Conservation (phyloP, 352 stramenopile genomes). For the Phytophthora pistaciae region DNA sequence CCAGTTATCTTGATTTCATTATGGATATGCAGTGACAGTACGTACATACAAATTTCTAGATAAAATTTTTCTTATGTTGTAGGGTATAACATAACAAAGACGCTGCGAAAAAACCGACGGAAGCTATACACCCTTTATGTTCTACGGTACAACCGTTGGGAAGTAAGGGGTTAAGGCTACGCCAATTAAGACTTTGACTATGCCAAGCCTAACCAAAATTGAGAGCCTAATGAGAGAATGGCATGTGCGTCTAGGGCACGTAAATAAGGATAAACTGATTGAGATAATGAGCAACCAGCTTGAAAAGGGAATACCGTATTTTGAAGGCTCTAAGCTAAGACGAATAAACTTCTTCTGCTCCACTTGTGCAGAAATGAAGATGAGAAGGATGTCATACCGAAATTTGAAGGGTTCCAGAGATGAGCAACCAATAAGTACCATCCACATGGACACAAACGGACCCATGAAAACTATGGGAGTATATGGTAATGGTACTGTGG, state of each 20-base stretch:
- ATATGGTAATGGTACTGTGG: neutral
- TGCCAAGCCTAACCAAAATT: no score
- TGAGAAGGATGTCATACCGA: neutral
- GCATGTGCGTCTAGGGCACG: no score
- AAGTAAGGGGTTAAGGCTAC: slow-evolving; percentile 22
- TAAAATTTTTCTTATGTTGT: slow-evolving; percentile 8
- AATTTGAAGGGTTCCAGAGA: neutral
- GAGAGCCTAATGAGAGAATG: no score
- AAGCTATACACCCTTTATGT: slow-evolving; percentile 19
- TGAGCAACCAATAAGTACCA: neutral
- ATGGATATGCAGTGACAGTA: neutral
- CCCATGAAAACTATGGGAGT: neutral
- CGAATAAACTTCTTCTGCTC: neutral
- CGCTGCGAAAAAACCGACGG: slow-evolving; percentile 7
- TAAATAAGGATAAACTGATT: no score
- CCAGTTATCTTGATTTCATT: neutral
- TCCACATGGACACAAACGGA: neutral
- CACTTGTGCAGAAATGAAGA: neutral
- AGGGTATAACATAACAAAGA: slow-evolving; percentile 15
- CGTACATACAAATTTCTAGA: slow-evolving; percentile 9
- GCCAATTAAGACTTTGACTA: no score
- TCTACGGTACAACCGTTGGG: slow-evolving; percentile 21
- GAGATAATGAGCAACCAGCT: neutral
- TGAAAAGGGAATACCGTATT: neutral
- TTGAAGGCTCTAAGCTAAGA: neutral